phyloP scores from a whole-genome alignment of 352 stramenopile genomes.

The Elongisporangium anandrum region DNA sequence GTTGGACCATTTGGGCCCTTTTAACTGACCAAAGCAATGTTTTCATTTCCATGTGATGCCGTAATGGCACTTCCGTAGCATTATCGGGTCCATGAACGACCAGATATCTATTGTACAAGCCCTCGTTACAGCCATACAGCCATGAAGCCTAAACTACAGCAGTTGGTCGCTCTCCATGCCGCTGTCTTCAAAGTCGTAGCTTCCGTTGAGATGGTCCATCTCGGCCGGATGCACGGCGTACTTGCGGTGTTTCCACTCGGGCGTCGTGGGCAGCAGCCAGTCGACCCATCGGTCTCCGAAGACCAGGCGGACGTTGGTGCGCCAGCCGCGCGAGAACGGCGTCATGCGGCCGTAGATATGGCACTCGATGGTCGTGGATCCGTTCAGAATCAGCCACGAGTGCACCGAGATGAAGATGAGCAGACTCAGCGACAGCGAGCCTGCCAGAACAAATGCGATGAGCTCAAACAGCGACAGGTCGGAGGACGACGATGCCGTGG shows the following conservation, averaged over 20 bases:
- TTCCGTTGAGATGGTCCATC: conserved; percentile 39
- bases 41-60: background rate
- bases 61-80: background rate
- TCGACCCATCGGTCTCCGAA: conserved; percentile 55
- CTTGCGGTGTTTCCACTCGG: conserved; percentile 3
- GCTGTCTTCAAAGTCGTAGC: conserved; percentile 41
- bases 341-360: conserved; percentile 61
- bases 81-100: background rate
- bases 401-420: conserved; percentile 72
- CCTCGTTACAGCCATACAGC: no score
- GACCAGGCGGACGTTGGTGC: conserved; percentile 39
- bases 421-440: conserved; percentile 63
- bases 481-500: conserved; percentile 12
- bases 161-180: conserved; percentile 52
- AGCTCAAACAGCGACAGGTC: conserved; percentile 43
- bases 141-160: conserved; percentile 31
- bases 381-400: conserved; percentile 56
- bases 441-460: conserved; percentile 69
- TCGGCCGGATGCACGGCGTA: conserved; percentile 39
- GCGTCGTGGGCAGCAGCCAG: conserved; percentile 49
- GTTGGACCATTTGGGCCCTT: background rate
- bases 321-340: conserved; percentile 69
- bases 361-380: conserved; percentile 77
- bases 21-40: background rate
- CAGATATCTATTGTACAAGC: background rate